Conservation (phyloP, 179 eudicot genomes). For the Patellifolia procumbens region DNA sequence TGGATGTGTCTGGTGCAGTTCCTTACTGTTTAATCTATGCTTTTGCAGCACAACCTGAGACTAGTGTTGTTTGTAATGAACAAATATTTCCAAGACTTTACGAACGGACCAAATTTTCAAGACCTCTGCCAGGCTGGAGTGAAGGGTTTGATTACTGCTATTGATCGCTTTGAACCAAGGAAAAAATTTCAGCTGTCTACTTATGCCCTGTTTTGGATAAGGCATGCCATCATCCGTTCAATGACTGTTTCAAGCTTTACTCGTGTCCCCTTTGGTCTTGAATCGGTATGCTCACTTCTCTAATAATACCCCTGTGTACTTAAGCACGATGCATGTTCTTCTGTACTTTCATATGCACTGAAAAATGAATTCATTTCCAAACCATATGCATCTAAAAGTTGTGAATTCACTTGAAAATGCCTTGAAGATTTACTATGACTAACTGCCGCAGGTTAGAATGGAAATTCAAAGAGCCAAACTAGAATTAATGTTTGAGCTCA, state of each 20-base stretch:
- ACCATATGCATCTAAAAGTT: not conserved
- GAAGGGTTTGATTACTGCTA: conserved; percentile 83
- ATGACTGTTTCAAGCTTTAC: conserved; percentile 86
- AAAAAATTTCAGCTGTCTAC: conserved; percentile 78
- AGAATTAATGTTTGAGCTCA: conserved; percentile 62
- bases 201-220: conserved; percentile 86
- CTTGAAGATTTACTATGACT: conserved; percentile 1
- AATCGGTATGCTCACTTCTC: conserved; percentile 59
- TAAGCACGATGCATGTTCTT: not conserved
- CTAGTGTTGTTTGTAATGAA: conserved; percentile 84
- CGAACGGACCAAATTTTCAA: conserved; percentile 70
- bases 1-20: not conserved
- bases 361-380: not conserved
- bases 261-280: conserved; percentile 91
- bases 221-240: conserved; percentile 86
- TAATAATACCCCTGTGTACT: not conserved
- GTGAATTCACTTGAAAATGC: not conserved
- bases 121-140: conserved; percentile 97
- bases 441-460: conserved; percentile 60
- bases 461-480: conserved; percentile 73
- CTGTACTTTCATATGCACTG: not conserved
- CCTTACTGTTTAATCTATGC: conserved; percentile 5
- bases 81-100: conserved; percentile 83
- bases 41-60: conserved; percentile 91
- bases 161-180: conserved; percentile 96